A percentile compares a stretch with the other conserved stretches of the same genome.
Conservation (phyloP, 257 asterid species). For the Penstemon newberryi region DNA sequence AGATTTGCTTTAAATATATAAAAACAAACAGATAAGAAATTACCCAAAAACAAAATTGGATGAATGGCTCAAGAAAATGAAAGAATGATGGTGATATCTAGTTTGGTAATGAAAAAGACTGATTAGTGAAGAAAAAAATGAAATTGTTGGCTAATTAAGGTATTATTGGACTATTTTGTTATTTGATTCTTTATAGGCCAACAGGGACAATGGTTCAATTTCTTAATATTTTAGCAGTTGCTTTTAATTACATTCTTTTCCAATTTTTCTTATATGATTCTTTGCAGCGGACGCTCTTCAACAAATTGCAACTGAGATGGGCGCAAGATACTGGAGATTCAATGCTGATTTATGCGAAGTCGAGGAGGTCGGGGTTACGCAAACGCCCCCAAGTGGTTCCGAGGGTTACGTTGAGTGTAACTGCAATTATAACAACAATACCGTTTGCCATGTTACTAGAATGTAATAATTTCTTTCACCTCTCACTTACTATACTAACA, state of each 20-base stretch:
- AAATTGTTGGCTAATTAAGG: conserved; percentile 7
- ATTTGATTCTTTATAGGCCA: not conserved
- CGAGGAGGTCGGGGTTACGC: conserved; percentile 56
- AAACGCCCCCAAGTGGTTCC: conserved; percentile 45
- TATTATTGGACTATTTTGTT: not conserved
- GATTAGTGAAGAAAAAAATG: not conserved
- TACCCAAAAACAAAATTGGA: conserved; percentile 4
- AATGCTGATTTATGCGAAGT: conserved; percentile 56
- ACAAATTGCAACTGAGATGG: conserved; percentile 69
- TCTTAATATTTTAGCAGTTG: not conserved
- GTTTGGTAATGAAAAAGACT: not conserved
- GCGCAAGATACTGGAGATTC: conserved; percentile 70
- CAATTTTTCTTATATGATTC: conserved; percentile 14
- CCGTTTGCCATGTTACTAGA: conserved; percentile 59
- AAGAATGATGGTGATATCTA: not conserved
- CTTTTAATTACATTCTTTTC: not conserved
- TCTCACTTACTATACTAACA: not conserved
- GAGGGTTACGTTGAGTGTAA: conserved; percentile 61
- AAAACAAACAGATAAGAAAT: not conserved
- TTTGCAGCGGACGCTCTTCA: conserved; percentile 65
- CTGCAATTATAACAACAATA: conserved; percentile 44
- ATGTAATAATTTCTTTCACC: conserved; percentile 43
- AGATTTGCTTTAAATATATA: conserved; percentile 10
- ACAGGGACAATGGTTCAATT: not conserved
- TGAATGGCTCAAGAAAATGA: not conserved